Evolutionary conservation across 345 rosid genomes (phyloP), one percentile per base, ranked within the genome.

Genomic region (Eucalyptus cloeziana): DNA sequence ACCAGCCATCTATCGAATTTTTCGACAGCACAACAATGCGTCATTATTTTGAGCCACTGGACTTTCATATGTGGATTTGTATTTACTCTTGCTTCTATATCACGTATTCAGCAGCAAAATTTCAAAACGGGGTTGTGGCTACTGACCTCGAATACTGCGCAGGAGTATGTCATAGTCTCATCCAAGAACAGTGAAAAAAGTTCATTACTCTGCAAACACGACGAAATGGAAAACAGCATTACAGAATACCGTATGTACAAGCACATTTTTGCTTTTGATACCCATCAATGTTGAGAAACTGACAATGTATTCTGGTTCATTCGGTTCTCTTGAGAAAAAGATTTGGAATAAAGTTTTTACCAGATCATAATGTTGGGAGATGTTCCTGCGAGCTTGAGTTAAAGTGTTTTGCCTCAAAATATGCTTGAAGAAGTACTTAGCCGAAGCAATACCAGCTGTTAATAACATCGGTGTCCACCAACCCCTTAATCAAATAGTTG

Each of bases 401-500:
- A 96, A 91, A 22, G 96, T 94, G 89, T 96, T 97, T 86, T 93
- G 94, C 88, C 99, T 94, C 31, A 94, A 94, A 43, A 94, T 92
- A 91, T 96, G 99, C 91, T 89, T 95, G 58, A 95, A 88, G 92
- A 95, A 97, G 87, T 94, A 94, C 91, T 96, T 96, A 86, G 98
- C 96, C 27, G 97, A 96, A 80, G 99, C 92, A 88, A 96, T 87
- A 87, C 95, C 92, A 5, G 99, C 97, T 19, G 99, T 95, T 67
- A 94, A 88, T 60, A 97, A 90, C 93, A 94, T 86, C 31, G 99
- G 99, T 31, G 98, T 96, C 99, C 99, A 97, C 99, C 99, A 96
- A 40, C 99, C 99, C 93, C 99, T 56, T 97, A 83, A 30, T 52
- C 62, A 30, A 87, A 86, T 2, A 24, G 47, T 24, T 5, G 31